Evolutionary conservation across 345 rosid genomes (phyloP), one percentile per base, ranked within the genome.

Genomic region (Murraya koenigii): DNA sequence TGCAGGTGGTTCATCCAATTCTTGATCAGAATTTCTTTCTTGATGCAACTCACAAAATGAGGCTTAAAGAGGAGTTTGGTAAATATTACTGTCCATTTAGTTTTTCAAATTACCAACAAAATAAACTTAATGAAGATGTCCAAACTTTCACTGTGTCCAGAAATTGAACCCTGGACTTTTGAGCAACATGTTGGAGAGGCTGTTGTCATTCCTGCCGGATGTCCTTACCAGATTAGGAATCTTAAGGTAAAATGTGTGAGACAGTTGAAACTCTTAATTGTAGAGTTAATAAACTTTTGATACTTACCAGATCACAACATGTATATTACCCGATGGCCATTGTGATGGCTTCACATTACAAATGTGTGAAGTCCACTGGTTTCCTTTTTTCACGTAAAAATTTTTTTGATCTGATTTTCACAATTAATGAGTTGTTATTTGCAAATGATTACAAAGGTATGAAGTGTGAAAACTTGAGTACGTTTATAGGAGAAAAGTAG

Each of bases 141-240:
- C 33, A 56, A 62, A 49, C 26, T 71, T 8, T 56, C 59, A 33
- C 77, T 82, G 60, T 76, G 70, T 75, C 69, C 75, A 96, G 99
- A 90, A 61, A 80, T 96, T 67, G 99, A 92, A 79, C 99, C 99
- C 26, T 94, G 99, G 97, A 87, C 89, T 84, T 92, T 96, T 82
- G 83, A 92, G 86, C 99, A 94, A 78, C 92, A 90, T 82, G 89
- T 94, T 36, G 99, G 97, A 71, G 99, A 96, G 87, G 99, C 97
- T 78, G 92, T 96, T 77, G 81, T 92, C 65, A 81, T 96, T 78
- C 98, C 99, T 70, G 88, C 97, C 30, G 99, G 99, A 83, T 94
- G 97, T 78, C 97, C 98, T 5, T 96, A 91, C 81, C 99, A 96
- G 86, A 85, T 87, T 68, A 91, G 84, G 89, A 94, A 91, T 81